Evolutionary conservation across 805 yeast species (phyloP).

Genomic region (Candida dajiaensis): DNA sequence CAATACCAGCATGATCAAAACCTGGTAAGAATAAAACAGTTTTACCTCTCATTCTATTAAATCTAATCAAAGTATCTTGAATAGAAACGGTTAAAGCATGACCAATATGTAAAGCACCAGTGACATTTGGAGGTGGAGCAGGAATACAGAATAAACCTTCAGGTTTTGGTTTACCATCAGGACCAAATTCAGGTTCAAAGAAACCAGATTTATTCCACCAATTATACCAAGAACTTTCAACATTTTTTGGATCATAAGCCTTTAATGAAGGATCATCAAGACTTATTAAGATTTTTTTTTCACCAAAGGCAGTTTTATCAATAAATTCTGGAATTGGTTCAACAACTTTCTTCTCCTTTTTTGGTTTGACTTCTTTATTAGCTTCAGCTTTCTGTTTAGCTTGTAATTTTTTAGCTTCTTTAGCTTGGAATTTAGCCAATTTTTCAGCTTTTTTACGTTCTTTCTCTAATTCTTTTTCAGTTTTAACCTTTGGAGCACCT

Average conservation of each 20-base stretch:
- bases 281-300: conserved; percentile 81
- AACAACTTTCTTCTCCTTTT: conserved; percentile 61
- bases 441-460: conserved; percentile 87
- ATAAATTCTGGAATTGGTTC: conserved; percentile 81
- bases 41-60: conserved; percentile 95
- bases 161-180: conserved; percentile 68
- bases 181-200: conserved; percentile 80
- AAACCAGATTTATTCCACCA: conserved; percentile 94
- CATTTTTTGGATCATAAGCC: conserved; percentile 87
- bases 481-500: conserved; percentile 42
- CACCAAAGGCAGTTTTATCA: conserved; percentile 82
- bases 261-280: conserved; percentile 91
- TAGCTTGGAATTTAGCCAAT: conserved; percentile 80
- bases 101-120: conserved; percentile 98
- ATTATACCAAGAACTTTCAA: conserved; percentile 94
- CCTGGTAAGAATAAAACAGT: conserved; percentile 93
- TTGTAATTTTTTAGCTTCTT: conserved; percentile 66
- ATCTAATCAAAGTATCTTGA: conserved; percentile 90
- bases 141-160: conserved; percentile 88
- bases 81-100: conserved; percentile 94
- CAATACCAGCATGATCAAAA: conserved; percentile 98
- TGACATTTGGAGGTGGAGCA: conserved; percentile 99
- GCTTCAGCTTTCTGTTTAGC: conserved; percentile 32
- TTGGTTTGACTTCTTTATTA: conserved; percentile 46
- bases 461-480: conserved; percentile 78